Percentiles rank a stretch among this genome's conserved stretches.
Conservation (phyloP, 2,329 filamentous ascomycete species). For the Bipolaris oryzae region DNA sequence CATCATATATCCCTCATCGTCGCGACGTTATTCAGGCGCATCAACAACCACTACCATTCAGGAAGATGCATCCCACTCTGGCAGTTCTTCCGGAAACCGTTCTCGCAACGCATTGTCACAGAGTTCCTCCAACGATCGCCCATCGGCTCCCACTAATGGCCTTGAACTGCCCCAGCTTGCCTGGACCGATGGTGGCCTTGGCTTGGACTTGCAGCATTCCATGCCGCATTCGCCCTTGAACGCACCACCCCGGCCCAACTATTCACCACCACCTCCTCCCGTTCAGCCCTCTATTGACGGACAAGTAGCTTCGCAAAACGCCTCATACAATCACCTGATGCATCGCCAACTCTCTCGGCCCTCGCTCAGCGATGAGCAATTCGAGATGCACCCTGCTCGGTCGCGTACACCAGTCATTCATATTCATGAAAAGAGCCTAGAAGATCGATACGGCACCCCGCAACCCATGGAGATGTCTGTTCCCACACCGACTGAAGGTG, state of each 20-base stretch:
- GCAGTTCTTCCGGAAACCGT: constrained; percentile 39
- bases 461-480: constrained; percentile 21
- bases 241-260: constrained; percentile 51
- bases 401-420: constrained; percentile 29
- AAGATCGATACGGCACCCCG: constrained; percentile 27
- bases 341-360: constrained; percentile 18
- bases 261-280: constrained; percentile 56
- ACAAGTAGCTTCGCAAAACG: constrained; percentile 10
- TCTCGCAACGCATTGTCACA: constrained; percentile 44
- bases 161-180: constrained; percentile 48
- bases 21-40: constrained; percentile 41
- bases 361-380: constrained; percentile 21
- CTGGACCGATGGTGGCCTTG: constrained; percentile 49
- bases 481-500: constrained; percentile 13
- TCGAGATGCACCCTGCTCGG: constrained; percentile 33
- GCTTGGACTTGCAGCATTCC: constrained; percentile 50
- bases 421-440: constrained; percentile 24
- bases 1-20: constrained; percentile 46
- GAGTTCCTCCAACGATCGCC: constrained; percentile 41
- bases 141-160: constrained; percentile 29
- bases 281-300: constrained; percentile 23
- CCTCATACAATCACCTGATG: constrained; percentile 20
- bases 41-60: constrained; percentile 43
- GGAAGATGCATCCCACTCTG: constrained; percentile 41
- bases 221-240: constrained; percentile 40